phyloP scores from a whole-genome alignment of 805 yeast genomes.

The Hanseniaspora thailandica region DNA sequence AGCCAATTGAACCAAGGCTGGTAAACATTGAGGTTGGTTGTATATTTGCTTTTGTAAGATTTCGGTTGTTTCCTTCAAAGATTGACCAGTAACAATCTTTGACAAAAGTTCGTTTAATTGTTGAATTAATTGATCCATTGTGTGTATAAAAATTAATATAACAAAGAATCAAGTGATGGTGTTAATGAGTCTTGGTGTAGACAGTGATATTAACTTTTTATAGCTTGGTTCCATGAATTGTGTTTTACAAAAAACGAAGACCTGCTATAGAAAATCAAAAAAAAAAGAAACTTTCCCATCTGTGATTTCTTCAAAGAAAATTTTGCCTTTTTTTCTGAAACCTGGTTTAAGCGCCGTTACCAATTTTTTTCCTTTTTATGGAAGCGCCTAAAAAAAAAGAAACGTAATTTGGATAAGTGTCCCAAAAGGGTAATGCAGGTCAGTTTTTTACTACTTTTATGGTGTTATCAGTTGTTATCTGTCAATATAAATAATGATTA shows the following conservation, averaged over 20 bases:
- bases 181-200: not conserved
- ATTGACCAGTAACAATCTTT: conserved; percentile 61
- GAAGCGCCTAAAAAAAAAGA: not conserved
- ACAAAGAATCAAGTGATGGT: not conserved
- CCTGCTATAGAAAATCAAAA: not conserved
- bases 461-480: too few relatives aligned
- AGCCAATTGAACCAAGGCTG: conserved; percentile 71
- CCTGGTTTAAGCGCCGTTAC: too few relatives aligned
- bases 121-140: conserved; percentile 58
- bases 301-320: too few relatives aligned
- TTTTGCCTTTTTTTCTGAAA: not conserved
- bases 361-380: too few relatives aligned
- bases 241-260: not conserved
- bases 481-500: too few relatives aligned
- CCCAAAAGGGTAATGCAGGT: not conserved
- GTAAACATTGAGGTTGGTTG: conserved; percentile 57
- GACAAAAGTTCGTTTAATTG: conserved; percentile 68
- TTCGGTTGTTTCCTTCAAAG: conserved; percentile 72
- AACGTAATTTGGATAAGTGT: not conserved
- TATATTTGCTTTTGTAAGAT: conserved; percentile 65
- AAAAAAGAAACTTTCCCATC: not conserved
- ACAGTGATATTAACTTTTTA: not conserved
- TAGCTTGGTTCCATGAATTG: not conserved
- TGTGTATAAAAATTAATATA: not conserved
- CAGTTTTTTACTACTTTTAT: too few relatives aligned